phyloP scores from a whole-genome alignment of 257 asterid genomes.

The Paulownia fortunei region DNA sequence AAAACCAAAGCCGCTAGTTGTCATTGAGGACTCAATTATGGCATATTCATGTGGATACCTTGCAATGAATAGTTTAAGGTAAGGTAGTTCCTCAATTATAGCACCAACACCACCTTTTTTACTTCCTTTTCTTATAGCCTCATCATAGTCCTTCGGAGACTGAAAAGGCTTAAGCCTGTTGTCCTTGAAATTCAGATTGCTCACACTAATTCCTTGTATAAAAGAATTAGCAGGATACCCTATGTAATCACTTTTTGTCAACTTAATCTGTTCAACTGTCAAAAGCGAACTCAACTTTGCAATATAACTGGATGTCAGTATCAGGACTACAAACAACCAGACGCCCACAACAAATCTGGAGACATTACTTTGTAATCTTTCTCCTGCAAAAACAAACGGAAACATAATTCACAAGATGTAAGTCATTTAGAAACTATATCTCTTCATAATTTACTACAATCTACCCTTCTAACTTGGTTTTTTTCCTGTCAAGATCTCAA shows the following conservation, averaged over 20 bases:
- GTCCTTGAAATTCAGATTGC: constrained; percentile 34
- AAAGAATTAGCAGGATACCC: constrained; percentile 39
- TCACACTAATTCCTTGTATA: background rate
- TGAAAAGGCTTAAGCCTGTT: constrained; percentile 11
- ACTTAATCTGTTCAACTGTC: constrained; percentile 45
- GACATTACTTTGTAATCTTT: constrained; percentile 42
- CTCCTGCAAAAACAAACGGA: constrained; percentile 43
- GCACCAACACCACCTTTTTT: constrained; percentile 50
- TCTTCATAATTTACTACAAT: background rate
- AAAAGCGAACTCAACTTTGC: constrained; percentile 57
- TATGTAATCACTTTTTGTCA: constrained; percentile 27
- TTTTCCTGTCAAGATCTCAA: background rate
- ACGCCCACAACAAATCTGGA: constrained; percentile 49
- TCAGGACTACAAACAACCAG: constrained; percentile 56
- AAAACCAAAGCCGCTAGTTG: constrained; percentile 47
- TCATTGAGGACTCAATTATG: constrained; percentile 31
- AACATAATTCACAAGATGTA: background rate
- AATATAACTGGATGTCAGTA: constrained; percentile 53
- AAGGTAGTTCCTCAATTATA: constrained; percentile 53
- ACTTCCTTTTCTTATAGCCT: constrained; percentile 46
- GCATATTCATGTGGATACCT: constrained; percentile 35
- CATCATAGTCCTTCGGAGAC: constrained; percentile 5
- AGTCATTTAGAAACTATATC: background rate
- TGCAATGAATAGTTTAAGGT: constrained; percentile 39
- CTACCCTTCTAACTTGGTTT: background rate